phyloP scores from a whole-genome alignment of 768 basidiomycete genomes.

The Cystofilobasidium ferigula region DNA sequence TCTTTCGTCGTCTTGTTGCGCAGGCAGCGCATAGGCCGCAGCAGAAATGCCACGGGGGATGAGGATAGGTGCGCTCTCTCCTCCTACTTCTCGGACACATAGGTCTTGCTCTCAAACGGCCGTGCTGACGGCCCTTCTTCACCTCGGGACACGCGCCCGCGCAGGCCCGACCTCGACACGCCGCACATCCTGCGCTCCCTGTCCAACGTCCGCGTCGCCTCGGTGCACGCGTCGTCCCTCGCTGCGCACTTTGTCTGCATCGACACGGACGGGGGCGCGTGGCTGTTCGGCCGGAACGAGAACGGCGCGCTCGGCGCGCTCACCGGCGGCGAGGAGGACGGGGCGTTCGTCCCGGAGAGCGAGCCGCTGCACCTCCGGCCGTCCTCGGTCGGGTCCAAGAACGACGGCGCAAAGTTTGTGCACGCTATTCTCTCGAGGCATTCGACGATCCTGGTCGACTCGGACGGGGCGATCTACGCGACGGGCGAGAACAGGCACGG shows the following conservation, averaged over 20 bases:
- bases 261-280: slow-evolving; percentile 56
- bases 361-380: slow-evolving; percentile 1
- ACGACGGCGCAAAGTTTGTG: background rate
- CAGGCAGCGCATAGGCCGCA: too few relatives aligned
- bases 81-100: too few relatives aligned
- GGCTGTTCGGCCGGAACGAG: slow-evolving; percentile 64
- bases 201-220: slow-evolving; percentile 60
- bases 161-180: slow-evolving; percentile 55
- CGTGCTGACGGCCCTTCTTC: too few relatives aligned
- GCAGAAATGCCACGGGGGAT: too few relatives aligned
- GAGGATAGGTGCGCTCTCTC: too few relatives aligned
- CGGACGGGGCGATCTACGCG: slow-evolving; percentile 1
- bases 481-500: slow-evolving; percentile 20
- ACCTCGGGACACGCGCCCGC: background rate
- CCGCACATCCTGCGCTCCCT: slow-evolving; percentile 84
- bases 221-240: slow-evolving; percentile 50
- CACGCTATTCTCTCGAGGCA: background rate
- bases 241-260: slow-evolving; percentile 35
- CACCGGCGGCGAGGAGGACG: background rate
- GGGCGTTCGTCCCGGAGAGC: background rate
- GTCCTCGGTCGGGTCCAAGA: background rate
- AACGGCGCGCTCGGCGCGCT: background rate
- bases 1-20: too few relatives aligned
- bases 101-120: too few relatives aligned
- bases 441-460: slow-evolving; percentile 11